These are phyloP conservation scores for Coemansia biformis DNA, from an alignment of 192 early-diverging fungal genomes.

Conservation along the genomic window DNA sequence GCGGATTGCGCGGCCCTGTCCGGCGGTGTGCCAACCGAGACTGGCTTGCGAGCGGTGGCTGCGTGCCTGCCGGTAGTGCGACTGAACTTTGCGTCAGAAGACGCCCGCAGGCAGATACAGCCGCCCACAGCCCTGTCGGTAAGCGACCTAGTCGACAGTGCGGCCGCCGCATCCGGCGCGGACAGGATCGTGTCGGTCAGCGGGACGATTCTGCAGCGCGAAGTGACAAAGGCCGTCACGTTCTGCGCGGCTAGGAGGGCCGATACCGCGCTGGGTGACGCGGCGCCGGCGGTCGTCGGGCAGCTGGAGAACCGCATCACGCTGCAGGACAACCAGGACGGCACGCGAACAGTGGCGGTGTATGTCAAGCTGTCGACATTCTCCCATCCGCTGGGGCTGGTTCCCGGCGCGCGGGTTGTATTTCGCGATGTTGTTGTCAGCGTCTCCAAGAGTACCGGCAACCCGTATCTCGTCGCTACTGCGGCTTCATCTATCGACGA, in stretches of 20 bases:
- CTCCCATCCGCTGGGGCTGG: slow-evolving; percentile 26
- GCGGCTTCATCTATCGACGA: slow-evolving; percentile 10
- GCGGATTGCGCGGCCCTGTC: no score
- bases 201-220: slow-evolving; percentile 9
- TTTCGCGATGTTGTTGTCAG: slow-evolving; percentile 10
- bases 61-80: slow-evolving; percentile 7
- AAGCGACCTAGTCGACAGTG: not conserved
- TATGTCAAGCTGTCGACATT: slow-evolving; percentile 27
- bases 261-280: no score
- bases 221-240: slow-evolving; percentile 1
- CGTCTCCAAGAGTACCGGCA: slow-evolving; percentile 10
- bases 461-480: slow-evolving; percentile 17
- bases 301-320: slow-evolving; percentile 19
- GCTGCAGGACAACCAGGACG: slow-evolving; percentile 14
- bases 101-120: no score
- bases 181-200: slow-evolving; percentile 9
- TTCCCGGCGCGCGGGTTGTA: slow-evolving; percentile 23
- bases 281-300: not conserved
- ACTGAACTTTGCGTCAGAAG: no score
- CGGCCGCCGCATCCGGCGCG: no score
- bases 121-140: no score
- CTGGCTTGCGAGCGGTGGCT: no score
- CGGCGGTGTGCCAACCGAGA: no score
- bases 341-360: slow-evolving; percentile 5
- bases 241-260: not conserved